These are phyloP conservation scores for Amylostereum areolatum DNA, from an alignment of 1,284 basidiomycete genomes.

Conservation along the genomic window DNA sequence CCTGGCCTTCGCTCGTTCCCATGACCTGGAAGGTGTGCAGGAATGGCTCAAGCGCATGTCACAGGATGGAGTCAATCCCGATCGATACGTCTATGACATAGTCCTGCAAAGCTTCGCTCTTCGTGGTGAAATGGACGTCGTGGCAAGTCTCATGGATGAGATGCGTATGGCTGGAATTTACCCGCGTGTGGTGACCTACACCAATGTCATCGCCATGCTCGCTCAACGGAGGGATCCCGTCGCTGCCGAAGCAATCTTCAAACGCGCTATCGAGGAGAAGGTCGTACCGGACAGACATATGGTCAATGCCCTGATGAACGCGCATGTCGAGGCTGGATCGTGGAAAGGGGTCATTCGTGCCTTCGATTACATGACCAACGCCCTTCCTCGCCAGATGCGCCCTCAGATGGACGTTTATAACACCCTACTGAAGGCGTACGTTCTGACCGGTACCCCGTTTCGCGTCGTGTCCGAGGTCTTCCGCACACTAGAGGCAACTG, in stretches of 20 bases:
- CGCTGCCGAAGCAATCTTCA: slow-evolving; percentile 65
- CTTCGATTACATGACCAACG: slow-evolving; percentile 61
- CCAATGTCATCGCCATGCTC: slow-evolving; percentile 65
- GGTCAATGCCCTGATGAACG: slow-evolving; percentile 75
- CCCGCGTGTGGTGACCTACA: slow-evolving; percentile 58
- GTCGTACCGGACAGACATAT: slow-evolving; percentile 60
- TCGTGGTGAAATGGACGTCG: slow-evolving; percentile 49
- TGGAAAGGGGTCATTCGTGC: slow-evolving; percentile 70
- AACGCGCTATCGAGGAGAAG: slow-evolving; percentile 55
- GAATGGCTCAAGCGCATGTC: slow-evolving; percentile 53
- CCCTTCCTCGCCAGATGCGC: slow-evolving; percentile 29
- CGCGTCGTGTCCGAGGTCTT: slow-evolving; percentile 63
- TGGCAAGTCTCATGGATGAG: slow-evolving; percentile 55
- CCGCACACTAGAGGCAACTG: slow-evolving; percentile 42
- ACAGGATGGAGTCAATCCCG: slow-evolving; percentile 42
- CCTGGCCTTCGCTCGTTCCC: slow-evolving; percentile 44
- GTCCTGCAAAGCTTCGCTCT: slow-evolving; percentile 58
- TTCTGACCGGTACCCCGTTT: slow-evolving; percentile 77
- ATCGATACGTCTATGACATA: slow-evolving; percentile 52
- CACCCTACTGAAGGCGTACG: slow-evolving; percentile 81
- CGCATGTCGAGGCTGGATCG: slow-evolving; percentile 77
- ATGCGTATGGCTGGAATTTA: slow-evolving; percentile 48
- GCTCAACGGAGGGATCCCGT: slow-evolving; percentile 60
- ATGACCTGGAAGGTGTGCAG: slow-evolving; percentile 48
- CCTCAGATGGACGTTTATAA: slow-evolving; percentile 63